A percentile compares a stretch with the other conserved stretches of the same genome.
Evolutionary conservation across 2,329 filamentous ascomycete genomes (phyloP).

Genomic region (Paecilomyces dactylethromorphus): DNA sequence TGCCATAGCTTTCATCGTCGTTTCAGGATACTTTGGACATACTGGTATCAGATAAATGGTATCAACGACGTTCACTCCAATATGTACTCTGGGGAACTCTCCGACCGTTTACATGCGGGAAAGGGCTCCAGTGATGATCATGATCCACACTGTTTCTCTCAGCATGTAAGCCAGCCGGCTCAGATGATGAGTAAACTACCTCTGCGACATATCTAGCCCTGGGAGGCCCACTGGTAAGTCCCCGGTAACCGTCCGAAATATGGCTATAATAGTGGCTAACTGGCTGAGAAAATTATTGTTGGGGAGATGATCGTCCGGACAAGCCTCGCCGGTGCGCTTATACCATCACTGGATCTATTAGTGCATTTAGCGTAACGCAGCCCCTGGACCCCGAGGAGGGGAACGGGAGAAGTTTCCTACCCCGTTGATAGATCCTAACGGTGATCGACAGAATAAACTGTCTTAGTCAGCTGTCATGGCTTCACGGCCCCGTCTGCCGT

Average conservation of each 20-base stretch:
- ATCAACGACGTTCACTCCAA: no score
- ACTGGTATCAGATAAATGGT: no score
- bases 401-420: neutral
- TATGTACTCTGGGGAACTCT: no score
- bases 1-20: no score
- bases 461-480: conserved; percentile 6
- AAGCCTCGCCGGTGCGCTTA: neutral
- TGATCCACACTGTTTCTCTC: no score
- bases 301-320: neutral
- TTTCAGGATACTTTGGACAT: no score
- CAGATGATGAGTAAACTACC: no score
- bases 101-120: no score
- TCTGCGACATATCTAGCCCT: no score
- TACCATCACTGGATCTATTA: neutral
- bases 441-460: conserved; percentile 8
- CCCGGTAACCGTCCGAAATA: neutral
- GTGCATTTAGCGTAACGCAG: neutral
- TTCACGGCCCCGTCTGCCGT: neutral
- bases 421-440: neutral
- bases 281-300: neutral
- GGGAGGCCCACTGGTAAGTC: neutral
- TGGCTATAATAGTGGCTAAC: neutral
- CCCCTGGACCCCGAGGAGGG: neutral
- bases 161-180: no score
- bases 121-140: no score